These are phyloP conservation scores for Barbatosphaeria neglecta DNA, from an alignment of 495 filamentous ascomycete species.

Conservation along the genomic window DNA sequence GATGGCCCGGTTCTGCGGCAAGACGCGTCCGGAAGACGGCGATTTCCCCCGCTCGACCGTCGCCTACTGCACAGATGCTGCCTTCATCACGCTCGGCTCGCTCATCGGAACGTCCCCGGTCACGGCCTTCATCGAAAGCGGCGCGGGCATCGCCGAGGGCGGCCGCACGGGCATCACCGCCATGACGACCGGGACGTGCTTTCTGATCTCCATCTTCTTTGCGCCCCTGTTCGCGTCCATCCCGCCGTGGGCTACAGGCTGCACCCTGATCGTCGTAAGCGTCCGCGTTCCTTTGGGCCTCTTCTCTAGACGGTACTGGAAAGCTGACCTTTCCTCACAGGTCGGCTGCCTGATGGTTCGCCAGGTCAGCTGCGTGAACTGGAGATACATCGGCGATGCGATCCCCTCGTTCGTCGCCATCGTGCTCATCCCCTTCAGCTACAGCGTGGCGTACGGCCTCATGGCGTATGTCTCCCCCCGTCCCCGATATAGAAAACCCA, in stretches of 20 bases:
- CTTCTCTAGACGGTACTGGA: not conserved
- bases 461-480: constrained; percentile 42
- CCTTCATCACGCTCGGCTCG: constrained; percentile 69
- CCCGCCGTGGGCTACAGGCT: constrained; percentile 75
- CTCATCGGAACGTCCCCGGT: constrained; percentile 66
- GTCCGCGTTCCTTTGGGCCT: not conserved
- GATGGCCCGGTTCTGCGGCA: constrained; percentile 67
- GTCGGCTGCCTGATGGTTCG: constrained; percentile 47
- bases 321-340: constrained; percentile 12
- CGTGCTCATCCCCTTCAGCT: constrained; percentile 70
- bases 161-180: constrained; percentile 70
- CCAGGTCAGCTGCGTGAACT: constrained; percentile 42
- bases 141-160: constrained; percentile 72
- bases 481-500: too few species aligned
- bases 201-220: constrained; percentile 71
- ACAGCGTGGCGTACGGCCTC: constrained; percentile 68
- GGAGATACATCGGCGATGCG: constrained; percentile 52
- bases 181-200: constrained; percentile 59
- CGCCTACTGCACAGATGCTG: constrained; percentile 52
- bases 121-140: constrained; percentile 74
- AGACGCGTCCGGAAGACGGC: constrained; percentile 39
- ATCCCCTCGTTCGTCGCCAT: constrained; percentile 73
- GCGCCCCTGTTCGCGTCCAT: constrained; percentile 75
- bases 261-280: constrained; percentile 66
- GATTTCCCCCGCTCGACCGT: constrained; percentile 60